Base-by-base conservation (phyloP, 257 asterid genomes). In the Parsonsia alboflavescens region DNA sequence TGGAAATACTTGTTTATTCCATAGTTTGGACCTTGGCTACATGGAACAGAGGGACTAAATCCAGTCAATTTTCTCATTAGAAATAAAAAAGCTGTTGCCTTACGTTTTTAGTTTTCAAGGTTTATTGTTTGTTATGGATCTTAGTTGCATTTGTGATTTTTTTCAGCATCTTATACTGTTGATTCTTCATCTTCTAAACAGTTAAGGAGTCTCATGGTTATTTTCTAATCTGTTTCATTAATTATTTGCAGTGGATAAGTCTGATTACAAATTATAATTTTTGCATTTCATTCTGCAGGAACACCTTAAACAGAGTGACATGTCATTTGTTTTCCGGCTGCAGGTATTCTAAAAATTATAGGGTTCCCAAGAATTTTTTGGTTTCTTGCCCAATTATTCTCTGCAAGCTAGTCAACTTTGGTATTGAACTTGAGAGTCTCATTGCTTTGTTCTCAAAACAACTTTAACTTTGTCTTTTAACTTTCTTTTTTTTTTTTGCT, bases 281-380 rank as follows among this genome's bases (percentile, higher is more conserved):
- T 39, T 7, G 45, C 28, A 39, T 19, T 36, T 65, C 70, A 65
- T 36, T 86, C 75, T 74, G 68, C 96, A 95, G 98, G 99, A 92
- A 78, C 99, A 95, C 83, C 90, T 95, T 80, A 92, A 92, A 79
- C 98, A 95, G 85, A 91, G 93, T 85, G 98, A 92, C 81, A 88
- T 88, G 80, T 95, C 99, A 77, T 95, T 95, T 74, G 97, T 95
- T 79, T 95, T 95, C 86, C 89, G 99, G 79, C 87, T 95, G 83
- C 98, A 95, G 99, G 99, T 95, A 86, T 78, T 76, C 22, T 66
- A 54, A 64, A 36, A 21, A 17, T 22, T 33, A 33, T 33, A 33
- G 39, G 39, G 39, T 33, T 33, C 2, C 39, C 2, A 33, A 33
- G 39, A 33, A 33, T 33, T 33, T 33, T 33, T 33, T 33, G 39